Conservation (phyloP, 2,329 filamentous ascomycete genomes). For the Bimuria novae-zelandiae region DNA sequence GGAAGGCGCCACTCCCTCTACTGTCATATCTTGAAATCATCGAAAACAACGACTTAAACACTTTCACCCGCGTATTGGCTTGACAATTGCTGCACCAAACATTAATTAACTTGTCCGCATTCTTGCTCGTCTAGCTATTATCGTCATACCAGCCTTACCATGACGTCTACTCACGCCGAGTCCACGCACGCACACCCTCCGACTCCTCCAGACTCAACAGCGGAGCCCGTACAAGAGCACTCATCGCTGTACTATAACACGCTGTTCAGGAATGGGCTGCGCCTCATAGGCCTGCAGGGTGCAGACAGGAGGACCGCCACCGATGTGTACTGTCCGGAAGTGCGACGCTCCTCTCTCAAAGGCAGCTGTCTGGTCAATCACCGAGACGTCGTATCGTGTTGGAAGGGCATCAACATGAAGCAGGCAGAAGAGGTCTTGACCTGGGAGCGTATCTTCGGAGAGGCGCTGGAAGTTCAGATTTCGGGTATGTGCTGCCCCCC, state of each 20-base stretch:
- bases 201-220: background rate
- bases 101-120: background rate
- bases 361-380: constrained; percentile 22
- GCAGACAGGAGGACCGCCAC: constrained; percentile 10
- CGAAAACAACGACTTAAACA: background rate
- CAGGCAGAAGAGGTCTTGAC: constrained; percentile 36
- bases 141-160: background rate
- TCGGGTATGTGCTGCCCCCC: background rate
- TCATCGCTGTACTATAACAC: constrained; percentile 13
- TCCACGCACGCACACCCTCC: constrained; percentile 2
- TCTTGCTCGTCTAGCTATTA: background rate
- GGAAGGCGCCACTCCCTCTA: background rate
- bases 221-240: background rate
- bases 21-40: background rate
- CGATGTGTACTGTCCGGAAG: constrained; percentile 28
- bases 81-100: background rate
- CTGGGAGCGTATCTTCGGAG: constrained; percentile 36
- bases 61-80: background rate
- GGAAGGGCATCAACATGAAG: constrained; percentile 37
- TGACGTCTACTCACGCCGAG: background rate
- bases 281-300: constrained; percentile 22
- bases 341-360: constrained; percentile 24
- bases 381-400: constrained; percentile 42
- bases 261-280: constrained; percentile 5
- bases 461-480: constrained; percentile 15